Base-by-base conservation (phyloP, 306 rosid species). In the Boehmeria nivea region DNA sequence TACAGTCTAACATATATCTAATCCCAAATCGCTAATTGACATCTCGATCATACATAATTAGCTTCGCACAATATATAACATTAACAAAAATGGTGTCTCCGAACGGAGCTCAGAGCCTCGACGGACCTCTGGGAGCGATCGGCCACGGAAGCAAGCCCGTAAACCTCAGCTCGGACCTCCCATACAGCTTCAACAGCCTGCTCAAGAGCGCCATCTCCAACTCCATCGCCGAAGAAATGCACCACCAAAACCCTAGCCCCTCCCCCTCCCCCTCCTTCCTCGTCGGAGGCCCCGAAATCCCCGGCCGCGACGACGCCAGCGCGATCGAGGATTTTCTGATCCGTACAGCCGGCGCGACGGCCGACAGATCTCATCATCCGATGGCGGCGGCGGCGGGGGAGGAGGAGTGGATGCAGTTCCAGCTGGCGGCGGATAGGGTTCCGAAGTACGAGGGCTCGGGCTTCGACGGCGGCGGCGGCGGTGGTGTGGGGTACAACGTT, bases 371-470 rank as follows among this genome's bases (percentile, higher is more conserved):
- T 9, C 23, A 67, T 44, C 77, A 78, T 24, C 69, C 81, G 18
- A 65, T 57, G 51, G 72, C 33, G 16, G 48, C 51, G 60, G 67
- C 45, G 53, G 57, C 83, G 11, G 48, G 45, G 60, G 67, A 39
- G 53, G 57, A 81, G 11, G 48, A 78, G 45, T 84, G 83, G 88
- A 20, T 73, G 38, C 83, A 67, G 25, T 31, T 66, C 42, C 88
- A 66, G 56, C 43, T 65, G 34, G 13, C 61, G 4, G 19, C 56
- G 10, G 23, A 19, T 3, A 12, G 28, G 12, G 50, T 22, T 45
- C 37, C 77, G 16, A 47, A 55, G 13, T 66, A 28, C 22, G 77
- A 79, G 57, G 67, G 48, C n/a, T 43, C 66, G 2, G 54, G 24
- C 24, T 18, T 66, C 68, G 69, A 66, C 43, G 47, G 64, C 12